phyloP scores from a whole-genome alignment of 2,329 filamentous ascomycete species.

The Sporothrix brunneoviolacea region DNA sequence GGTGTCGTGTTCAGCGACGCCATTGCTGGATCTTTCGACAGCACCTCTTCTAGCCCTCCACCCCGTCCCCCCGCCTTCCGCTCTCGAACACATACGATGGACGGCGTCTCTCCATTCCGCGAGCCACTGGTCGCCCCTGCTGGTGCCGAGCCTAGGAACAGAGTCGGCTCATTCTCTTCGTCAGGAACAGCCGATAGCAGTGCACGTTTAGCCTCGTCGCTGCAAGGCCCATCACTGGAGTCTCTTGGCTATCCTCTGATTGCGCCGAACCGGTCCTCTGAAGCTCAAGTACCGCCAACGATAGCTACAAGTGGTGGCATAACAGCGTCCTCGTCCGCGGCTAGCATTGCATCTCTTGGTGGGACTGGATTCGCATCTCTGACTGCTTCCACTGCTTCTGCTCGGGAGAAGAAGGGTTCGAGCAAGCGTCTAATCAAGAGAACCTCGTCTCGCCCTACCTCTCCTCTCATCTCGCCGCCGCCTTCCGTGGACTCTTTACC shows the following conservation, averaged over 20 bases:
- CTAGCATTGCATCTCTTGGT: slow-evolving; percentile 10
- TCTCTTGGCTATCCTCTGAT: slow-evolving; percentile 35
- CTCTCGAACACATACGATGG: slow-evolving; percentile 53
- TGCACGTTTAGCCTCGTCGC: slow-evolving; percentile 27
- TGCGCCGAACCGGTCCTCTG: slow-evolving; percentile 27
- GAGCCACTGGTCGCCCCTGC: slow-evolving; percentile 35
- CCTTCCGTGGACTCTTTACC: slow-evolving; percentile 56
- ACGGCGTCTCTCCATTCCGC: slow-evolving; percentile 40
- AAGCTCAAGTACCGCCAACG: slow-evolving; percentile 28
- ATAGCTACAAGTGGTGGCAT: slow-evolving; percentile 2
- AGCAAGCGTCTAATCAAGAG: slow-evolving; percentile 50
- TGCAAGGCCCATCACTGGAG: slow-evolving; percentile 36
- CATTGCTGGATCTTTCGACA: slow-evolving; percentile 45
- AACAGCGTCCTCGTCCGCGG: slow-evolving; percentile 13
- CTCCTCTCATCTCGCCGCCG: slow-evolving; percentile 46
- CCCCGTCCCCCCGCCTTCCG: slow-evolving; percentile 35
- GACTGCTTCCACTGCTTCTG: neutral
- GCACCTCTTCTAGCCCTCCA: slow-evolving; percentile 36
- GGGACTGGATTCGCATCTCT: neutral
- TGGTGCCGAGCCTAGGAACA: slow-evolving; percentile 48
- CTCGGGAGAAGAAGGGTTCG: slow-evolving; percentile 37
- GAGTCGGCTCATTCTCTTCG: slow-evolving; percentile 66
- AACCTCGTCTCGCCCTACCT: slow-evolving; percentile 49
- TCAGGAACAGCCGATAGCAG: slow-evolving; percentile 47
- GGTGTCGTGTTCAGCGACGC: slow-evolving; percentile 56